Base-by-base conservation (phyloP, 306 rosid genomes). In the Abrus pulchellus region DNA sequence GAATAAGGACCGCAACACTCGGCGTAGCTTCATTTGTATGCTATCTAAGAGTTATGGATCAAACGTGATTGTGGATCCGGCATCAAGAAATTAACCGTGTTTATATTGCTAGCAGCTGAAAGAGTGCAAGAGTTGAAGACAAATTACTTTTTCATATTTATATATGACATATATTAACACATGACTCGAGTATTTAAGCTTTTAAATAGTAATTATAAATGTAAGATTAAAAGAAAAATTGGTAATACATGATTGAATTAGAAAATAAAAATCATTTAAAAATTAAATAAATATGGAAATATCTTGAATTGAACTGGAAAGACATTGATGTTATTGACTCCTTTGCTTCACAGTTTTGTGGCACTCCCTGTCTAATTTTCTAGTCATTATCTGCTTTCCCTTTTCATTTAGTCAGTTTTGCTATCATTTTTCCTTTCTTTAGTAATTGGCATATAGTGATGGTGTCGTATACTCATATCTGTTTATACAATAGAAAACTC, bases 291-390 rank as follows among this genome's bases (percentile, higher is more conserved):
- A 56, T 43, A 32, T 20, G 20, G 5, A 47, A 27, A 12, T 9
- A 20, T 20, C 20, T 43, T 34, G 49, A 44, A 55, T 55, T 5
- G 11, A 43, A 60, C 61, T 56, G 61, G 78, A 50, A 76, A 36
- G 48, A 20, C 62, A 68, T 67, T 74, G 48, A 45, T 53, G 70
- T 30, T 65, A 48, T 81, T 81, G 48, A 59, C 56, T 47, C 9
- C 1, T 64, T 43, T 72, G 49, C 11, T 55, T 75, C 77, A 47
- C 59, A 45, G 43, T 80, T 77, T 79, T 72, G 80, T 85, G 83
- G 80, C 49, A 5, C n/a, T 56, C 63, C 56, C 62, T 69, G 71
- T 32, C 68, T 76, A 20, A 20, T 20, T 41, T 59, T 53, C 55
- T 12, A 12, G 63, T 76, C 88, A 48, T 57, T 64, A 14, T 76